Evolutionary conservation across 2,329 filamentous ascomycete genomes (phyloP).

Genomic region (Hymenoscyphus repandus): DNA sequence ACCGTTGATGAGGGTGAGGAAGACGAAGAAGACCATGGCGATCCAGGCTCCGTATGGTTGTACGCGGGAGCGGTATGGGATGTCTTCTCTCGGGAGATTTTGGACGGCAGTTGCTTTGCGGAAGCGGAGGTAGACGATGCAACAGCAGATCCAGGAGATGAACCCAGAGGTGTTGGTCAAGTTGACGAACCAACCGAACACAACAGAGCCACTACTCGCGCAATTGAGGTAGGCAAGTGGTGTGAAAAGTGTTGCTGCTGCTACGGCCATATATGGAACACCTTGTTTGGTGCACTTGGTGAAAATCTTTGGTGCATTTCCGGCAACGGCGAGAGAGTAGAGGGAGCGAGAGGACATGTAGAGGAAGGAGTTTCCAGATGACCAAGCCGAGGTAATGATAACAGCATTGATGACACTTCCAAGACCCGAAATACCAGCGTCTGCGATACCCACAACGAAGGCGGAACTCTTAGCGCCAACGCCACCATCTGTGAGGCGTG

Average conservation of each 20-base stretch:
- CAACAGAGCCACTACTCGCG: conserved; percentile 38
- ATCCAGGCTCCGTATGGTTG: conserved; percentile 54
- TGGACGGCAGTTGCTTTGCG: conserved; percentile 43
- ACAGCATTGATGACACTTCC: conserved; percentile 50
- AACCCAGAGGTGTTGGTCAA: conserved; percentile 45
- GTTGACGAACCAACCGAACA: conserved; percentile 53
- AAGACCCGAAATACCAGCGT: conserved; percentile 43
- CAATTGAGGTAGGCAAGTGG: conserved; percentile 44
- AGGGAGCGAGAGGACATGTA: conserved; percentile 48
- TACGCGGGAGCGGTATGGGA: conserved; percentile 48
- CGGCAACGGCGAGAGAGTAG: conserved; percentile 46
- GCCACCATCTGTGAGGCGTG: conserved; percentile 42
- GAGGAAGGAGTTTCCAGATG: conserved; percentile 49
- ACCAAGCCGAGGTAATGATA: conserved; percentile 50
- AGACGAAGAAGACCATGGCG: conserved; percentile 44
- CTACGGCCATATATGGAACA: conserved; percentile 45
- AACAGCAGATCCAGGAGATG: conserved; percentile 49
- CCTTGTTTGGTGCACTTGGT: conserved; percentile 45
- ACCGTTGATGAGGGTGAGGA: conserved; percentile 56
- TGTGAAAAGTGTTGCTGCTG: conserved; percentile 38
- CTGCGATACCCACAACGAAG: conserved; percentile 44
- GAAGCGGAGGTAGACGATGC: conserved; percentile 55
- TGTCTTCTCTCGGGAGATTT: conserved; percentile 33
- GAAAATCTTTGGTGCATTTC: conserved; percentile 46
- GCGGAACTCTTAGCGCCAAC: conserved; percentile 43